Evolutionary conservation across 2,329 filamentous ascomycete species (phyloP), one percentile per base, ranked within the genome.

Genomic region (Boeremia exigua): DNA sequence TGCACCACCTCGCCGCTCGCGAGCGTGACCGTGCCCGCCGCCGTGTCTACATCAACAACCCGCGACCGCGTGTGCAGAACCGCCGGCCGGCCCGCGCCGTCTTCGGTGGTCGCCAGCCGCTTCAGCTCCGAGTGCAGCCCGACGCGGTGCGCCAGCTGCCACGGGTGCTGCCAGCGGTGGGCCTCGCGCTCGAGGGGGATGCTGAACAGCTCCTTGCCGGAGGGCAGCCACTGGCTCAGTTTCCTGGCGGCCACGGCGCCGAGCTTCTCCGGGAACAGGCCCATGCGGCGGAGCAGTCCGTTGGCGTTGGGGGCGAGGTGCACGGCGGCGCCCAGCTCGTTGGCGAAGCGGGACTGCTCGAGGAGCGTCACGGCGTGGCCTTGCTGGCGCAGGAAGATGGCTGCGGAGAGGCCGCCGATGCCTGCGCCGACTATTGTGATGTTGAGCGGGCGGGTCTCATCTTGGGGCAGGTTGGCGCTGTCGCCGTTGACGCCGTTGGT

Each of bases 221-320:
- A 58, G 1, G 71, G 65, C 2, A 72, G 68, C 44, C 76, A 79
- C 43, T 81, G 78, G 0, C 73, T 75, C 17, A 75, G 14, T 58
- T 70, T 52, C 51, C 36, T 39, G 43, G 59, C 61, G 5, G 36
- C 39, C 49, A 73, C 62, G 1, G 79, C 76, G 2, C 79, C 79
- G 37, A 75, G 75, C 0, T 69, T 67, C 50, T 78, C 74, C 0
- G 77, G 73, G 44, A 72, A 68, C 1, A 83, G 60, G 0, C 80
- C 80, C 44, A 82, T 69, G 29, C 78, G 71, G 10, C 72, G 70
- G 4, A 89, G 73, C 2, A 88, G 70, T 0, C 84, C 83, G 67
- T 87, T 86, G 2, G 80, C 76, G 62, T 89, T 89, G 0, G 87
- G 85, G 0, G 83, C 81, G 4, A 88, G 68, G 63, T 88, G 85